phyloP scores from a whole-genome alignment of 805 yeast species.

The Kodamaea lidongshanica region DNA sequence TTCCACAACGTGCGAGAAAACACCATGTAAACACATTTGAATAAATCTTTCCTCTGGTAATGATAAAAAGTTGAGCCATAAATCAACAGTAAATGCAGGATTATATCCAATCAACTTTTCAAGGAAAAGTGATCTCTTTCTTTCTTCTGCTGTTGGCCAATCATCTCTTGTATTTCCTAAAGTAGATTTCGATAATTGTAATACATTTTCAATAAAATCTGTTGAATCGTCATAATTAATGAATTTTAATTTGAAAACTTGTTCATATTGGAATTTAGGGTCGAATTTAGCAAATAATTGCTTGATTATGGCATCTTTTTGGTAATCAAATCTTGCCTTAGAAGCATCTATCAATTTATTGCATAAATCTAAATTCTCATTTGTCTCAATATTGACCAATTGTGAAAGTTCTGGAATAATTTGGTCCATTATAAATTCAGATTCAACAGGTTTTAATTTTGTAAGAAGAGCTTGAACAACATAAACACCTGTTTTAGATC shows the following conservation, averaged over 20 bases:
- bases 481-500: conserved; percentile 81
- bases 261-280: conserved; percentile 17
- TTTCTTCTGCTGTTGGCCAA: conserved; percentile 89
- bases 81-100: conserved; percentile 47
- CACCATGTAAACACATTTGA: conserved; percentile 83
- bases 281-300: conserved; percentile 37
- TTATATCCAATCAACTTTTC: conserved; percentile 71
- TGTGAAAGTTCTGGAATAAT: conserved; percentile 61
- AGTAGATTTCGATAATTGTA: conserved; percentile 62
- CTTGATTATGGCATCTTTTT: conserved; percentile 52
- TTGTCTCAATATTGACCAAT: conserved; percentile 42
- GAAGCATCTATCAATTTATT: conserved; percentile 64
- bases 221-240: conserved; percentile 30
- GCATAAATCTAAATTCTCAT: conserved; percentile 67
- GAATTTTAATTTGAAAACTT: conserved; percentile 7
- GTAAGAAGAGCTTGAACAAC: conserved; percentile 67
- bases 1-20: conserved; percentile 85
- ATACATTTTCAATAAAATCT: conserved; percentile 60
- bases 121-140: conserved; percentile 69
- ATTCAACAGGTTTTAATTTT: conserved; percentile 58
- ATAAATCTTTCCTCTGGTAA: conserved; percentile 55
- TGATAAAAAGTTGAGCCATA: conserved; percentile 54
- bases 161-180: conserved; percentile 77
- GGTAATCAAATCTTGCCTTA: conserved; percentile 47
- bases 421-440: conserved; percentile 54